Evolutionary conservation across 768 basidiomycete species (phyloP).

Genomic region (Leccinum uliginosum): DNA sequence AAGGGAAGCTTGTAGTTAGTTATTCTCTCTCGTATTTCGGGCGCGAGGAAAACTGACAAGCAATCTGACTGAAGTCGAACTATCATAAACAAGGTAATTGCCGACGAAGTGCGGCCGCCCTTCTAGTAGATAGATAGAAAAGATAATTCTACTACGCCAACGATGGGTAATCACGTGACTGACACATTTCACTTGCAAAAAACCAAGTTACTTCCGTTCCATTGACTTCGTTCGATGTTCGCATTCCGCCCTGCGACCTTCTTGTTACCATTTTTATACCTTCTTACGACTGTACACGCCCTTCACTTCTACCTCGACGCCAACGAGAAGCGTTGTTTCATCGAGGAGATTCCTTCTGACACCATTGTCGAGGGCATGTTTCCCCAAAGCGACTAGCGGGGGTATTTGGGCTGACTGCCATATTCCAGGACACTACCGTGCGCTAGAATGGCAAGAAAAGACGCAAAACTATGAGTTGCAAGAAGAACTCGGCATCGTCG

Average conservation of each 20-base stretch:
- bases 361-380: constrained; percentile 88
- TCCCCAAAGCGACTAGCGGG: not conserved
- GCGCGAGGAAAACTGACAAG: too few relatives aligned
- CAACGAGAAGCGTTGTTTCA: constrained; percentile 90
- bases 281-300: constrained; percentile 53
- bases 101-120: too few relatives aligned
- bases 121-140: not conserved
- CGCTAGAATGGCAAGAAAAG: constrained; percentile 84
- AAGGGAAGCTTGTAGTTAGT: too few relatives aligned
- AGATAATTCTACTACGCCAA: not conserved
- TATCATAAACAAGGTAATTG: too few relatives aligned
- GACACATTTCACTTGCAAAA: not conserved
- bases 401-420: not conserved
- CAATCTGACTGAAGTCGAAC: too few relatives aligned
- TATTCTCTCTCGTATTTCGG: too few relatives aligned
- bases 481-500: constrained; percentile 78
- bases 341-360: constrained; percentile 92
- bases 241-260: constrained; percentile 22
- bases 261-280: constrained; percentile 36
- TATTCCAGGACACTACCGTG: constrained; percentile 79
- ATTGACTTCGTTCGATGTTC: constrained; percentile 16
- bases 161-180: constrained; percentile 15
- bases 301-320: constrained; percentile 97
- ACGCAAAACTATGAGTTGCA: constrained; percentile 66
- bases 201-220: not conserved